A percentile compares a stretch with the other conserved stretches of the same genome.
Conservation (phyloP, 169 alveolate species). For the Plasmodium fragile region DNA sequence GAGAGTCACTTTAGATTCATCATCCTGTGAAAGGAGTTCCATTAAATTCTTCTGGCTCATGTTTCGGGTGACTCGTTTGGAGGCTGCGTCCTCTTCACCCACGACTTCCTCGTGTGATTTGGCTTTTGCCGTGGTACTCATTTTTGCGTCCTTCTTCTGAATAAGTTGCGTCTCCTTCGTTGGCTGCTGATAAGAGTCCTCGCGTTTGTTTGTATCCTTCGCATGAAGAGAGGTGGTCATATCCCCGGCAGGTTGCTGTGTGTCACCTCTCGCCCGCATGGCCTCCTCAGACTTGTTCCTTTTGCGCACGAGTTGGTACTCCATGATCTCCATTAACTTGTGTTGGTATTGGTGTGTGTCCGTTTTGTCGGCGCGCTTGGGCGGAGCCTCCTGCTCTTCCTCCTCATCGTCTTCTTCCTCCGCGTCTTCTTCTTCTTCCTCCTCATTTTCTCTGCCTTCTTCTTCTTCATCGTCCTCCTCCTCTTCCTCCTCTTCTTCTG, state of each 20-base stretch:
- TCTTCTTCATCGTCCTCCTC: not conserved
- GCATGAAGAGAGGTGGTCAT: not conserved
- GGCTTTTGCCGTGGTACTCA: not conserved
- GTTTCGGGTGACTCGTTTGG: constrained; percentile 31
- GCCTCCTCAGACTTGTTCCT: not conserved
- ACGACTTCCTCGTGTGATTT: not conserved
- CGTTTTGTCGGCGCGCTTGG: not conserved
- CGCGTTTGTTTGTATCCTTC: not conserved
- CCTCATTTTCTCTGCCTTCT: not conserved
- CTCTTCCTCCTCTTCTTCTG: not conserved
- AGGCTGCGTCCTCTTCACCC: not conserved
- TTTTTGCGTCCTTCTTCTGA: not conserved
- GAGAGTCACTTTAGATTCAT: constrained; percentile 19
- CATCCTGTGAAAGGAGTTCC: constrained; percentile 52
- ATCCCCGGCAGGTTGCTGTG: not conserved
- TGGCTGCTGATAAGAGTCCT: not conserved
- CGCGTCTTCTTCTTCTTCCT: not conserved
- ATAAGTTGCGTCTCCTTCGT: not conserved
- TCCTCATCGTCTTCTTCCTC: constrained; percentile 2
- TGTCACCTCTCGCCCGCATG: not conserved
- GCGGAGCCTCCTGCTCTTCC: not conserved
- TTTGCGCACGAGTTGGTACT: constrained; percentile 4
- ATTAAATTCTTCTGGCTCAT: constrained; percentile 34
- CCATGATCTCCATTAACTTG: constrained; percentile 8
- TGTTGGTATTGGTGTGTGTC: not conserved